Conservation (phyloP, 2,329 filamentous ascomycete genomes). For the Lasiodiplodia sp. region DNA sequence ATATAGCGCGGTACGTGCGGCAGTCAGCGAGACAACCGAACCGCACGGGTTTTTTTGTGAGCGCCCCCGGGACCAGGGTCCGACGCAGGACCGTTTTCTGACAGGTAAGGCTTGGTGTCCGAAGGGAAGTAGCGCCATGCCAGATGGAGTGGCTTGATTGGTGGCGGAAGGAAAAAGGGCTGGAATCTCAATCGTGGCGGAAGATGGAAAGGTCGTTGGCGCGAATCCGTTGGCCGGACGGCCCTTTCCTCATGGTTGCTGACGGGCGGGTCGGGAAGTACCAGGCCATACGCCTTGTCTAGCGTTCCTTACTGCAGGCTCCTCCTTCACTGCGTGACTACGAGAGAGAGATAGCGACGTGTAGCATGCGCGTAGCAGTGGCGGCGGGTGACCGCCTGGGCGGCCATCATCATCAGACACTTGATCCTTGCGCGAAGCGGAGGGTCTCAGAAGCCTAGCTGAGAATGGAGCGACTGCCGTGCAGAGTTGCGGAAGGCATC, state of each 20-base stretch:
- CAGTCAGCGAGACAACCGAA: background rate
- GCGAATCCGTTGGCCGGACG: too few species aligned
- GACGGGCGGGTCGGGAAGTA: background rate
- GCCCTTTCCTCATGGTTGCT: background rate
- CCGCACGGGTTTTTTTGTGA: background rate
- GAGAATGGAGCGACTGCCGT: slow-evolving; percentile 6
- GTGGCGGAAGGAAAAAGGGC: background rate
- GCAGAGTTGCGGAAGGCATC: background rate
- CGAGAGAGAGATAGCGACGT: background rate
- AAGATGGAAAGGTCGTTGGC: too few species aligned
- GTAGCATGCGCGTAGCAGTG: background rate
- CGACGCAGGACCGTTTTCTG: background rate
- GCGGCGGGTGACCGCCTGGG: background rate
- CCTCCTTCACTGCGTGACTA: background rate
- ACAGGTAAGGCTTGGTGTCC: background rate
- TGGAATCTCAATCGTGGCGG: background rate
- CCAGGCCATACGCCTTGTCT: too few species aligned
- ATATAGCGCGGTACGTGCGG: background rate
- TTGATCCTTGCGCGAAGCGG: background rate
- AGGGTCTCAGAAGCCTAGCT: background rate
- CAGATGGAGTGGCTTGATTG: background rate
- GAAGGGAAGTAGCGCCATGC: background rate
- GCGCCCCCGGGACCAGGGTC: background rate
- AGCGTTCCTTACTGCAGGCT: background rate
- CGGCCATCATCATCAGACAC: background rate